phyloP scores from a whole-genome alignment of 805 yeast species.

The Barnettozyma sucrosica region DNA sequence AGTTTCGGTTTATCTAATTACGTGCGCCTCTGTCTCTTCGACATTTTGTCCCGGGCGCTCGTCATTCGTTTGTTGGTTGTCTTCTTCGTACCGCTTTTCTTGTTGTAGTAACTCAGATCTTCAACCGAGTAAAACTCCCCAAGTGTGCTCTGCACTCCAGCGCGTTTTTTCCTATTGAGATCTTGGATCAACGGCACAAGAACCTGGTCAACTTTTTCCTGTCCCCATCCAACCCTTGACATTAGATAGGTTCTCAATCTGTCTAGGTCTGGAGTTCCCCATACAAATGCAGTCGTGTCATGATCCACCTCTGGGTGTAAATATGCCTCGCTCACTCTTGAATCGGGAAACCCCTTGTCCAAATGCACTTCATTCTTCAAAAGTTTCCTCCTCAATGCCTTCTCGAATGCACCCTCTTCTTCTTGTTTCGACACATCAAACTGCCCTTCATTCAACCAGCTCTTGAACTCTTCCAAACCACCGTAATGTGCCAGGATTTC shows the following conservation, averaged over 20 bases:
- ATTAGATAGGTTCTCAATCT: conserved; percentile 64
- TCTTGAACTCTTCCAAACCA: conserved; percentile 30
- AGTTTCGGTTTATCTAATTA: not conserved
- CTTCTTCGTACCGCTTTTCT: not conserved
- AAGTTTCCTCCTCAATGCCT: conserved; percentile 52
- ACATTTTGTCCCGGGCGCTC: conserved; percentile 35
- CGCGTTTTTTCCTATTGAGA: conserved; percentile 55
- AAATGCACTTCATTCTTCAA: conserved; percentile 49
- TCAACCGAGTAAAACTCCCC: conserved; percentile 67
- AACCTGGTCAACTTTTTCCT: conserved; percentile 70
- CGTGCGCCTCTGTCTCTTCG: conserved; percentile 3
- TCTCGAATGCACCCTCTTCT: conserved; percentile 43
- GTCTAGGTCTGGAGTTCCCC: conserved; percentile 91
- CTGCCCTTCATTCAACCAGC: conserved; percentile 40
- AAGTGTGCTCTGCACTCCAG: conserved; percentile 52
- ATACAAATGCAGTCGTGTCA: conserved; percentile 69
- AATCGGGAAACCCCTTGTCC: conserved; percentile 65
- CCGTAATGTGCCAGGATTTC: conserved; percentile 86
- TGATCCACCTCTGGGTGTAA: conserved; percentile 75
- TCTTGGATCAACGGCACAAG: conserved; percentile 80
- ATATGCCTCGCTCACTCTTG: conserved; percentile 67
- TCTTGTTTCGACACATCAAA: conserved; percentile 34
- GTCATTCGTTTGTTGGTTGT: conserved; percentile 53
- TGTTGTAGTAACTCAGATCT: conserved; percentile 28
- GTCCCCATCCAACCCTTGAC: conserved; percentile 74